Conservation (phyloP, 805 yeast species). For the Metschnikowia peoriensis region DNA sequence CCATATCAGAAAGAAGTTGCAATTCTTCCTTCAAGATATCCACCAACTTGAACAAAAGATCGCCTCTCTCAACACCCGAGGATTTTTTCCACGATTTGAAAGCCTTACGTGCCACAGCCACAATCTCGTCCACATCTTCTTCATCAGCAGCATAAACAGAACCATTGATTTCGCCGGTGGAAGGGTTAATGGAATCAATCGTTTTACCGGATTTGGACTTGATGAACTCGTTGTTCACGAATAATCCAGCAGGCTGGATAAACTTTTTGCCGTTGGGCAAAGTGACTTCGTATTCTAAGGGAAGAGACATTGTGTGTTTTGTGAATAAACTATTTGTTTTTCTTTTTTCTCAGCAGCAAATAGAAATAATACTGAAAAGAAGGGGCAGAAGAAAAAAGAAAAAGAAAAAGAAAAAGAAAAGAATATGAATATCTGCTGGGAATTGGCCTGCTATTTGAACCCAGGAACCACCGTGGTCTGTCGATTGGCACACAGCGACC, state of each 20-base stretch:
- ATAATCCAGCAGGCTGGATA: slow-evolving; percentile 61
- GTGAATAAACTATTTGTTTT: background rate
- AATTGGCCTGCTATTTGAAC: background rate
- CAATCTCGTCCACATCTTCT: slow-evolving; percentile 44
- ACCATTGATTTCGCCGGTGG: slow-evolving; percentile 44
- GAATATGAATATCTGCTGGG: background rate
- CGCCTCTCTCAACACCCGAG: slow-evolving; percentile 42
- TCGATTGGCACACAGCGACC: background rate
- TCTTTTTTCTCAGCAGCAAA: too few species aligned
- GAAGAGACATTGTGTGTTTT: slow-evolving; percentile 28
- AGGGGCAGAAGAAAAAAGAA: background rate
- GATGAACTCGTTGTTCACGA: slow-evolving; percentile 50
- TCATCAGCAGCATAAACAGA: slow-evolving; percentile 40
- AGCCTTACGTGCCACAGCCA: slow-evolving; percentile 37
- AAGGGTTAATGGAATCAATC: slow-evolving; percentile 42
- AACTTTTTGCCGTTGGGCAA: slow-evolving; percentile 51
- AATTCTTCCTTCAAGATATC: slow-evolving; percentile 32
- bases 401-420: background rate
- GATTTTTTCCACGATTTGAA: slow-evolving; percentile 47
- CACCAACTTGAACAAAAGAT: slow-evolving; percentile 37
- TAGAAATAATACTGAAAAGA: too few species aligned
- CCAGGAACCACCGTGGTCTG: background rate
- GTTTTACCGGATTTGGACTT: slow-evolving; percentile 25
- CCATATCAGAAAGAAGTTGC: slow-evolving; percentile 37
- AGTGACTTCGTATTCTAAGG: slow-evolving; percentile 38